Evolutionary conservation across 495 filamentous ascomycete genomes (phyloP).

Genomic region (Penicillium nucicola): DNA sequence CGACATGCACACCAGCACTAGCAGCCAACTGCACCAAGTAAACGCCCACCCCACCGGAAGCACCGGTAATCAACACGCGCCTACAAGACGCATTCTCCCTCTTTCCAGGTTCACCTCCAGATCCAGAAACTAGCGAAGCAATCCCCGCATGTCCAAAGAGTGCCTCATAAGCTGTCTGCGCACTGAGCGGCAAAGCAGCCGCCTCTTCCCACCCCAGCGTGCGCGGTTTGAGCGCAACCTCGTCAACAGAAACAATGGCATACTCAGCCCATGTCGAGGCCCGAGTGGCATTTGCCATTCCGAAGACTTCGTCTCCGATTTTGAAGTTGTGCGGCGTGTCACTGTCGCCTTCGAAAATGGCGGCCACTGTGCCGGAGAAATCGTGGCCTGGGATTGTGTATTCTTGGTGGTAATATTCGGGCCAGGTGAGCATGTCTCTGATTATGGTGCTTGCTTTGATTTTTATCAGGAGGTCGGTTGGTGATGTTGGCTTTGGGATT

Average conservation of each 20-base stretch:
- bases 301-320: constrained; percentile 33
- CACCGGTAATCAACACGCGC: constrained; percentile 31
- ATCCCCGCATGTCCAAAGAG: constrained; percentile 26
- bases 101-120: neutral
- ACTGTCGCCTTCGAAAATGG: constrained; percentile 9
- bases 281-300: constrained; percentile 24
- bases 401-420: constrained; percentile 26
- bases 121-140: neutral
- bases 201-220: constrained; percentile 18
- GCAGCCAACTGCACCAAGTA: constrained; percentile 34
- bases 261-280: constrained; percentile 31
- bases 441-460: constrained; percentile 29
- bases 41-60: constrained; percentile 30
- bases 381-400: constrained; percentile 40
- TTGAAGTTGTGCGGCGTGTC: constrained; percentile 9
- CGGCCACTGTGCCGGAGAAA: constrained; percentile 40
- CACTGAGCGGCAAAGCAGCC: constrained; percentile 31
- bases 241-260: constrained; percentile 15
- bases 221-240: constrained; percentile 24
- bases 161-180: constrained; percentile 30
- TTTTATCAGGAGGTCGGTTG: constrained; percentile 24
- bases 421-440: constrained; percentile 34
- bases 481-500: constrained; percentile 16
- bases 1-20: constrained; percentile 19
- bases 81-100: neutral